Evolutionary conservation across 805 yeast species (phyloP), one percentile per base, ranked within the genome.

Genomic region (Ogataea zsoltii): DNA sequence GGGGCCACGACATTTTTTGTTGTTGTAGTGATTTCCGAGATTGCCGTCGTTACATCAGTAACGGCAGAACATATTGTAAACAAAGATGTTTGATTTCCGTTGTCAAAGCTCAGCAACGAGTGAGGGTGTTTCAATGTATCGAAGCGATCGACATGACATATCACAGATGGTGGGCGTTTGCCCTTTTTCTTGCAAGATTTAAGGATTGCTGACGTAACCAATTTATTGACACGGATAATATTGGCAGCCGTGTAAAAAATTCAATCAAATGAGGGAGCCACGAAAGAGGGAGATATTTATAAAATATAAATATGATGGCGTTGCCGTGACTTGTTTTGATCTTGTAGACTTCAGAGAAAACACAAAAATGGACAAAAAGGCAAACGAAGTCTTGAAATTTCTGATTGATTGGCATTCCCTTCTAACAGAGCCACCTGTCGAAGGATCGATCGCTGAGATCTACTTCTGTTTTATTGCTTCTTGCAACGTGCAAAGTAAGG

Each of bases 391-490:
- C 3, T 50, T 57, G 21, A 57, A 57, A 42, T 65, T 65, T 41
- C 41, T 66, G 2, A 42, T 62, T 17, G 63, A 62, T 23, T 65
- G 69, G 69, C 54, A 59, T 38, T 47, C 47, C n/a, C 39, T 62
- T 7, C 48, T 66, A 4, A 51, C 61, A 0, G 58, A 58, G 18
- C 57, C 59, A 1, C 70, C 70, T 2, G 61, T 66, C 4, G 51
- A 50, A 12, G 70, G 70, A 2, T 48, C 57, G 1, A 49, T 66
- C 4, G 45, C 65, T 1, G 66, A 63, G 38, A 55, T 58, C 2
- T 65, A 65, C 44, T 64, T 63, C 39, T 60, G 64, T 39, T 61
- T 63, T 38, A 62, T 64, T 7, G 60, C 61, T 9, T 57, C 63
- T 2, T 52, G 53, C 7, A 63, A 62, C 32, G 58, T 55, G 25